Conservation (phyloP, 108 stramenopile genomes). For the Skeletonema menzelii region DNA sequence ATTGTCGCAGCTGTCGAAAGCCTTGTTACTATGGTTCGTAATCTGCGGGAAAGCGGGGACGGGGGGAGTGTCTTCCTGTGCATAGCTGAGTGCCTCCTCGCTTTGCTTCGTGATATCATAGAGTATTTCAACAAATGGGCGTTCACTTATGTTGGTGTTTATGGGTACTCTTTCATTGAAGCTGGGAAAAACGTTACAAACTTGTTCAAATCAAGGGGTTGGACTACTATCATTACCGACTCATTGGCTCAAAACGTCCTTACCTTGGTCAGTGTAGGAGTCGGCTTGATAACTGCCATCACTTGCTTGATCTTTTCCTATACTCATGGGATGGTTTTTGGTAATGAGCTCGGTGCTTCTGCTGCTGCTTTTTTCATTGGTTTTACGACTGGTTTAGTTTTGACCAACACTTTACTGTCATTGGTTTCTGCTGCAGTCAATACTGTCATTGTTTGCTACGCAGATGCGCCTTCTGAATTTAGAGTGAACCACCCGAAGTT, state of each 20-base stretch:
- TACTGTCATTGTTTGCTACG: slow-evolving; percentile 87
- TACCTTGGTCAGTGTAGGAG: slow-evolving; percentile 55
- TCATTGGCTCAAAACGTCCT: slow-evolving; percentile 67
- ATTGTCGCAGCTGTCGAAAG: slow-evolving; percentile 81
- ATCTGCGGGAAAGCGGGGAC: slow-evolving; percentile 47
- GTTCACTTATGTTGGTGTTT: slow-evolving; percentile 65
- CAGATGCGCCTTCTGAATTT: slow-evolving; percentile 74
- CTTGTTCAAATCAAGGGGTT: slow-evolving; percentile 67
- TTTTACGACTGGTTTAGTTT: slow-evolving; percentile 39
- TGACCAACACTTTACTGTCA: slow-evolving; percentile 57
- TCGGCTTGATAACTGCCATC: slow-evolving; percentile 73
- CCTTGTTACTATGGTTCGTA: slow-evolving; percentile 51
- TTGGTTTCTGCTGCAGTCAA: slow-evolving; percentile 71
- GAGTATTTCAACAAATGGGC: slow-evolving; percentile 87
- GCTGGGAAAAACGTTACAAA: slow-evolving; percentile 69
- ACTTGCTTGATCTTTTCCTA: slow-evolving; percentile 56
- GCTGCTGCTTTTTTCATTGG: slow-evolving; percentile 48
- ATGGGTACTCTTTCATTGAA: slow-evolving; percentile 67
- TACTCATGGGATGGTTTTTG: slow-evolving; percentile 40
- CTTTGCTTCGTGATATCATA: slow-evolving; percentile 54
- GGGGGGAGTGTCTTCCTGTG: slow-evolving; percentile 54
- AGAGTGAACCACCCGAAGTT: slow-evolving; percentile 63
- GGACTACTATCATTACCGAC: slow-evolving; percentile 81
- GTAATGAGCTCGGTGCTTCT: slow-evolving; percentile 42
- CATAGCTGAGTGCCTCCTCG: slow-evolving; percentile 69